Evolutionary conservation across 176 grass and related monocot species (phyloP).

Genomic region (Ensete ventricosum): DNA sequence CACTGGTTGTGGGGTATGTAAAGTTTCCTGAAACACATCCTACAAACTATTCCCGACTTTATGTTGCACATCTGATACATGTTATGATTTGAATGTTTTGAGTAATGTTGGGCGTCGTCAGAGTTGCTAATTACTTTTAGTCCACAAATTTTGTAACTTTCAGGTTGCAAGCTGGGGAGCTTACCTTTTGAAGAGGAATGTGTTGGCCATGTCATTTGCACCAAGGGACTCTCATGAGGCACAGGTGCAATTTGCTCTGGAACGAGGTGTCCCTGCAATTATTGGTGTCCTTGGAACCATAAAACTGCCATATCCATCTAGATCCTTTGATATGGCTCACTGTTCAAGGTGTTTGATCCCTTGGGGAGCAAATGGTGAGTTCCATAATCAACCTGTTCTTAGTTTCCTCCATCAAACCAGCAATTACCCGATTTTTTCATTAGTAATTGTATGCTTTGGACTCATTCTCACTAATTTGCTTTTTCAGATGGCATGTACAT

Average conservation of each 20-base stretch:
- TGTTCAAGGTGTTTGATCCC: conserved; percentile 95
- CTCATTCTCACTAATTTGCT: neutral
- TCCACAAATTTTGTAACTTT: conserved; percentile 10
- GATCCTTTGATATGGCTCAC: conserved; percentile 98
- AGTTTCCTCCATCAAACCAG: neutral
- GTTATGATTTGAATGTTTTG: conserved; percentile 14
- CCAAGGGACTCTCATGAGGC: conserved; percentile 94
- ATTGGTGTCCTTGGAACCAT: conserved; percentile 82
- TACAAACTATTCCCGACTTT: neutral
- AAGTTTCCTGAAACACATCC: neutral
- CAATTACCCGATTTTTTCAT: neutral
- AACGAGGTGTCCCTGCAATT: conserved; percentile 87
- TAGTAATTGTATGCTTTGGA: neutral
- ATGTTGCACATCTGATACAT: neutral
- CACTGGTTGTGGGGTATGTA: conserved; percentile 85
- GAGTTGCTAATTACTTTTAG: neutral
- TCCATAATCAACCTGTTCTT: conserved; percentile 7
- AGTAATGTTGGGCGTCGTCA: neutral
- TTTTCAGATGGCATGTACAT: conserved; percentile 82
- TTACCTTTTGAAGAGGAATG: conserved; percentile 80
- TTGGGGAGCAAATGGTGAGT: conserved; percentile 74
- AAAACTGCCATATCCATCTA: conserved; percentile 82
- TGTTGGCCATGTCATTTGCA: conserved; percentile 91
- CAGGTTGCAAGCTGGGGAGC: conserved; percentile 98
- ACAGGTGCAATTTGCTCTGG: conserved; percentile 92